Percentiles rank a stretch among this genome's conserved stretches.
These are phyloP conservation scores for Podaxis sp. DNA, from an alignment of 768 basidiomycete genomes.

Conservation along the genomic window DNA sequence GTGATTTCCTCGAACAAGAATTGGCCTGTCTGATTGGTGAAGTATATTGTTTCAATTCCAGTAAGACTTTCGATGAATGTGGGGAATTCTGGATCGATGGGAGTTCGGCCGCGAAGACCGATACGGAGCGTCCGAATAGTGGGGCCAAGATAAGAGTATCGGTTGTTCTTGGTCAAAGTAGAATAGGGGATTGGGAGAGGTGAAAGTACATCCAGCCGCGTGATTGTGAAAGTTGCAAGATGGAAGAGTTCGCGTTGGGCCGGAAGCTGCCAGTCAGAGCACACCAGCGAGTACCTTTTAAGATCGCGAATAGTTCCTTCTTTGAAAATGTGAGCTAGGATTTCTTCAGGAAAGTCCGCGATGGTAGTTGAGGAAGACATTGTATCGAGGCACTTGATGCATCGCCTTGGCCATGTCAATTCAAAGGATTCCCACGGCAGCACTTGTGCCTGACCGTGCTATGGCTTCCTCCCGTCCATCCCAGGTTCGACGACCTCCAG, in stretches of 20 bases:
- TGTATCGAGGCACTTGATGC: too few species aligned
- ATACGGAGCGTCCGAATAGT: not conserved
- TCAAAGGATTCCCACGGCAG: not conserved
- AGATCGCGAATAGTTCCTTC: too few species aligned
- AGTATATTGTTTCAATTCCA: too few species aligned
- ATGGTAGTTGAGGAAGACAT: too few species aligned
- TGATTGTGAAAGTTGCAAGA: not conserved
- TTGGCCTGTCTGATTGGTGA: too few species aligned
- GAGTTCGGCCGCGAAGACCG: not conserved
- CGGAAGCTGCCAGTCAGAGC: not conserved
- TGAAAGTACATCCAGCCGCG: not conserved
- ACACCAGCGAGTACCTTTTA: not conserved
- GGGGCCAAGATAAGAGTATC: not conserved
- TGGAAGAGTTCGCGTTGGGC: not conserved
- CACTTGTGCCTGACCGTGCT: not conserved
- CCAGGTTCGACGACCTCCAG: slow-evolving; percentile 6
- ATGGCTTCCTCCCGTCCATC: not conserved
- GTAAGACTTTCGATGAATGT: too few species aligned
- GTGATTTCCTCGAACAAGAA: too few species aligned
- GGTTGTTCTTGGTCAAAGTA: not conserved
- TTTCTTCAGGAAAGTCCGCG: too few species aligned
- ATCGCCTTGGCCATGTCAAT: too few species aligned
- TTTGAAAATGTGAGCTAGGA: too few species aligned
- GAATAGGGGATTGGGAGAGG: not conserved
- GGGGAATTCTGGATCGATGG: too few species aligned